Base-by-base conservation (phyloP, 176 grass and related monocot genomes). In the Melocanna baccifera region DNA sequence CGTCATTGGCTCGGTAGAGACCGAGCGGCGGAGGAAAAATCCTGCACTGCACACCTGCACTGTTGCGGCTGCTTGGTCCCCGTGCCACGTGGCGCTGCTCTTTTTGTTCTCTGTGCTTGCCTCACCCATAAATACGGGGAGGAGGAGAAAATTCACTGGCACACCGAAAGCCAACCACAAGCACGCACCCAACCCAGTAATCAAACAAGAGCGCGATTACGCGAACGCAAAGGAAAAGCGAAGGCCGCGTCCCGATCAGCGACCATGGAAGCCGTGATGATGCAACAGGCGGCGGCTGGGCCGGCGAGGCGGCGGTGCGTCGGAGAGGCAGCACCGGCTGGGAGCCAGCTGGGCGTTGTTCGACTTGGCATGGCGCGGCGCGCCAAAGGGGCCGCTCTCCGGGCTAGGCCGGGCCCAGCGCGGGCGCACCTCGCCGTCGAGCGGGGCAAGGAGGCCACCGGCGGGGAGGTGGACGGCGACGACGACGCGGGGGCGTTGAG, bases 91-190 rank as follows among this genome's bases (percentile, higher is more conserved):
- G 75, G 59, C 40, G 0, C 4, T 26, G 1, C 0, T 5, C 20
- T 6, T 64, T 12, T 55, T 20, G 63, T 34, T 28, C 6, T 2
- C 58, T 30, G 2, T 3, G 22, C 20, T 36, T 4, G 6, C 55
- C 65, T n/a, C 42, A 3, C 36, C 50, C 41, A 70, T 89, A 89
- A 85, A 81, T 76, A 76, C 8, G 29, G 29, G 61, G 19, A 37
- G 22, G 29, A 43, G 67, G 42, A 12, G 12, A 1, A 36, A 83
- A 61, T 71, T 40, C 46, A 53, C 6, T 53, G 9, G 19, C 9
- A 13, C 41, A 4, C 26, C 4, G 12, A 16, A 19, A 0, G 57
- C 18, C 5, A 43, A 5, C 22, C 11, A 20, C 28, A 26, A 37
- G 2, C 40, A 59, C n/a, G 9, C 65, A 1, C 45, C 6, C 7